Conservation (phyloP, 306 rosid species). For the Cucurbita pepo region DNA sequence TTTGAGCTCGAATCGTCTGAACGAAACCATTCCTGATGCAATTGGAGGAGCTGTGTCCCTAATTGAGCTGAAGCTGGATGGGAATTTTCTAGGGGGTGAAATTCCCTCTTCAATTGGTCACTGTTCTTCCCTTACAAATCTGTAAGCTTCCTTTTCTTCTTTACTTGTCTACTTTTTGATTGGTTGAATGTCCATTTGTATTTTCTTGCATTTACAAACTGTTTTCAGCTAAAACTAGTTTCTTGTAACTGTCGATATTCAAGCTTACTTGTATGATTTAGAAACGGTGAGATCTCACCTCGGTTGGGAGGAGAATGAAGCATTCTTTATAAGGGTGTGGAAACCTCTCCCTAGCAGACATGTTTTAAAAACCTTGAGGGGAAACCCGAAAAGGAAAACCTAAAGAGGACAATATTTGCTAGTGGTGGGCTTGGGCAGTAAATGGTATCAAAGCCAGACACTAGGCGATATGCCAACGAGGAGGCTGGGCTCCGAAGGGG, state of each 20-base stretch:
- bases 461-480: no score
- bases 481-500: no score
- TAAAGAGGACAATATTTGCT: no score
- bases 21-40: constrained; percentile 58
- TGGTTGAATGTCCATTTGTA: not conserved
- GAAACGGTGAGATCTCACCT: no score
- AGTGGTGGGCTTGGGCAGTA: no score
- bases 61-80: constrained; percentile 46
- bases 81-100: constrained; percentile 44
- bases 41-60: constrained; percentile 57
- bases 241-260: not conserved
- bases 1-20: constrained; percentile 49
- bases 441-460: no score
- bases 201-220: not conserved
- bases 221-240: not conserved
- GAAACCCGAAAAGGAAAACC: no score
- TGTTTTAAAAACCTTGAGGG: no score
- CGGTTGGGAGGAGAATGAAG: no score
- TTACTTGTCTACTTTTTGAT: not conserved
- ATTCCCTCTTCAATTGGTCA: constrained; percentile 57
- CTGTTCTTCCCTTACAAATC: constrained; percentile 45
- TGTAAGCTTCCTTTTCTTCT: constrained; percentile 43
- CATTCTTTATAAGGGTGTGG: no score
- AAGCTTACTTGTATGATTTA: not conserved
- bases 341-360: no score